Evolutionary conservation across 108 stramenopile species (phyloP).

Genomic region (Fragilariopsis cylindrus): DNA sequence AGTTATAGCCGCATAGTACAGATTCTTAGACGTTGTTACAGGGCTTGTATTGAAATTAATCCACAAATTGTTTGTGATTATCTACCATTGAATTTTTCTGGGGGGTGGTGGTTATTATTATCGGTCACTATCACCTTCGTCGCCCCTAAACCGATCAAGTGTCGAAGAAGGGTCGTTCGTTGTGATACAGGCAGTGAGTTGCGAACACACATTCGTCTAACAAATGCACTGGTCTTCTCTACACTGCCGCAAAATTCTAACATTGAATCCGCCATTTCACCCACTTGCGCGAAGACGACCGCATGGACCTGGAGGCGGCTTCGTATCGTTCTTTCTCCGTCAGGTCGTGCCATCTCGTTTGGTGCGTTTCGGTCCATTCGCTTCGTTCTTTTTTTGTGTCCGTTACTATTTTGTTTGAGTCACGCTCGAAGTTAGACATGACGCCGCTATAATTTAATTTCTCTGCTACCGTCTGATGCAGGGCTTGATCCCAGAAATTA

Average conservation of each 20-base stretch:
- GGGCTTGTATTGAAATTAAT: no score
- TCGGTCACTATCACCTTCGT: no score
- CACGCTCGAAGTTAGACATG: slow-evolving; percentile 56
- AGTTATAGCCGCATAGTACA: no score
- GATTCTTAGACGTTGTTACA: no score
- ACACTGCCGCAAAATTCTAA: slow-evolving; percentile 69
- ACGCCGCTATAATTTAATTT: slow-evolving; percentile 67
- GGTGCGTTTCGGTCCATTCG: slow-evolving; percentile 32
- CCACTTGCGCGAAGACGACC: slow-evolving; percentile 74
- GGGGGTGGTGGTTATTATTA: no score
- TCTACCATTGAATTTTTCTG: no score
- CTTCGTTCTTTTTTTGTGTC: slow-evolving; percentile 22
- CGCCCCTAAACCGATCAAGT: slow-evolving; percentile 32
- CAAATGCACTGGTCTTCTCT: slow-evolving; percentile 60
- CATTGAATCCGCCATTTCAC: slow-evolving; percentile 75
- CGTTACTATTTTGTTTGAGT: slow-evolving; percentile 16
- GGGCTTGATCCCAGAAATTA: slow-evolving; percentile 72
- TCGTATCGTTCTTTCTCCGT: slow-evolving; percentile 49
- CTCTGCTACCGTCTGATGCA: slow-evolving; percentile 67
- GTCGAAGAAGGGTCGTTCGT: slow-evolving; percentile 65
- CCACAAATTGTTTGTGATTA: no score
- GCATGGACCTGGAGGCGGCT: slow-evolving; percentile 81
- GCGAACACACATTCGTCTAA: slow-evolving; percentile 62
- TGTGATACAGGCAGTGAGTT: slow-evolving; percentile 71
- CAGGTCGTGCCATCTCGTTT: slow-evolving; percentile 77